Conservation (phyloP, 2,329 filamentous ascomycete species). For the Huntiella bhutanensis region DNA sequence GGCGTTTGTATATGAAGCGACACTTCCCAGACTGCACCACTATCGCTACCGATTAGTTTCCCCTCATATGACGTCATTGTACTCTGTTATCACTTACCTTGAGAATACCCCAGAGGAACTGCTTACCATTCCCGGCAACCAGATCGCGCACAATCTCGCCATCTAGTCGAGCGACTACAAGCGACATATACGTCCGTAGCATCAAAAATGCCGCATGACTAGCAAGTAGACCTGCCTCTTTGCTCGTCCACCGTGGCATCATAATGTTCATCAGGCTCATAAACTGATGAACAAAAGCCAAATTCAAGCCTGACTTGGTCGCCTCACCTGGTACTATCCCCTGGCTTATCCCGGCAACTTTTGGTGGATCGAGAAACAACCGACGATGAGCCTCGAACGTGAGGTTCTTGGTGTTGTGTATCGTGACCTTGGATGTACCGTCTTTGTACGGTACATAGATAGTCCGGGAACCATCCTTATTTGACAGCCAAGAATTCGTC, state of each 20-base stretch:
- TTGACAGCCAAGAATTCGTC: constrained; percentile 78
- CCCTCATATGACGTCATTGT: background rate
- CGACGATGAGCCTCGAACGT: constrained; percentile 94
- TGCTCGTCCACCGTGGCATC: constrained; percentile 88
- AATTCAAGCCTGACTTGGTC: constrained; percentile 82
- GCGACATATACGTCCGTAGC: constrained; percentile 78
- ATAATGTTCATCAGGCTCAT: constrained; percentile 92
- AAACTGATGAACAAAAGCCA: constrained; percentile 94
- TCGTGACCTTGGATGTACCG: constrained; percentile 74
- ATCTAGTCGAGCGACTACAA: constrained; percentile 81
- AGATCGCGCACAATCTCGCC: constrained; percentile 92
- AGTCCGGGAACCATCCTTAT: constrained; percentile 85
- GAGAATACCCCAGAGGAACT: constrained; percentile 70
- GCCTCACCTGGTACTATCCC: constrained; percentile 66
- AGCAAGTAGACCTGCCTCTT: constrained; percentile 76
- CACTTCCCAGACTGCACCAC: constrained; percentile 85
- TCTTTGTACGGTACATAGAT: constrained; percentile 90
- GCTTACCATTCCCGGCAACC: constrained; percentile 80
- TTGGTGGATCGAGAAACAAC: constrained; percentile 77
- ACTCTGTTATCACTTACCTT: constrained; percentile 33
- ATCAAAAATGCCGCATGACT: constrained; percentile 82
- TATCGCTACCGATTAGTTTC: constrained; percentile 15
- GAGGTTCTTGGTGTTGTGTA: constrained; percentile 72
- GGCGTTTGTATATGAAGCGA: constrained; percentile 92
- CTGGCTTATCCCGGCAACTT: constrained; percentile 59